Evolutionary conservation across 1,284 basidiomycete species (phyloP).

Genomic region (Vanrija sp.): DNA sequence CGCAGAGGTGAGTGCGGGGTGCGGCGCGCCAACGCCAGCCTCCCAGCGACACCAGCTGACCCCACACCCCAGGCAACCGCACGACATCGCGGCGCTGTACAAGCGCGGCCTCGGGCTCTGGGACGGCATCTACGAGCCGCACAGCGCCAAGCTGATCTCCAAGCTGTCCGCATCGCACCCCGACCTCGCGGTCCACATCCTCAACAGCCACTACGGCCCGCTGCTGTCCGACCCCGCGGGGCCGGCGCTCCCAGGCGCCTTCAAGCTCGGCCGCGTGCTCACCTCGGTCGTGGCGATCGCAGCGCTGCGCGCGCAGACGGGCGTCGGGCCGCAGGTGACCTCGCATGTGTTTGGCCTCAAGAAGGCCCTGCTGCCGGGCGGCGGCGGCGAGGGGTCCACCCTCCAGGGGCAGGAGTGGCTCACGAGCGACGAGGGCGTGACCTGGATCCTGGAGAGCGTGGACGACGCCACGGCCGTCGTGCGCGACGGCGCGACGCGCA

Average conservation of each 20-base stretch:
- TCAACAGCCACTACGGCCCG: slow-evolving; percentile 80
- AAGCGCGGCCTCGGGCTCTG: slow-evolving; percentile 69
- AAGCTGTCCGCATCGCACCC: slow-evolving; percentile 76
- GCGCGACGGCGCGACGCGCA: too few species aligned
- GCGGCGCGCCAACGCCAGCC: neutral
- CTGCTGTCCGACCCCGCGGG: slow-evolving; percentile 70
- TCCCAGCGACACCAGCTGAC: neutral
- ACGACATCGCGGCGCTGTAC: slow-evolving; percentile 62
- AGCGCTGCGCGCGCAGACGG: slow-evolving; percentile 81
- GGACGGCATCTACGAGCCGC: slow-evolving; percentile 87
- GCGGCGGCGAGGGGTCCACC: slow-evolving; percentile 54
- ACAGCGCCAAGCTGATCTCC: slow-evolving; percentile 79
- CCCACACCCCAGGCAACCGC: slow-evolving; percentile 58
- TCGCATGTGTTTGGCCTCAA: slow-evolving; percentile 87
- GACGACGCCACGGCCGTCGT: slow-evolving; percentile 58
- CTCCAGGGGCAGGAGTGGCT: slow-evolving; percentile 70
- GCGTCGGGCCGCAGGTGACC: slow-evolving; percentile 84
- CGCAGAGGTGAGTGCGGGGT: slow-evolving; percentile 55
- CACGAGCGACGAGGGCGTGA: slow-evolving; percentile 79
- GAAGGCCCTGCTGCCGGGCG: slow-evolving; percentile 64
- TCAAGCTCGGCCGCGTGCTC: slow-evolving; percentile 66
- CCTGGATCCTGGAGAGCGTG: slow-evolving; percentile 84
- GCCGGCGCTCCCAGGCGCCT: slow-evolving; percentile 45
- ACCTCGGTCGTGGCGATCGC: slow-evolving; percentile 86
- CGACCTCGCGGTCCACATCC: slow-evolving; percentile 74